These are phyloP conservation scores for Funneliformis caledonium DNA, from an alignment of 371 early-diverging fungal genomes.

Conservation along the genomic window DNA sequence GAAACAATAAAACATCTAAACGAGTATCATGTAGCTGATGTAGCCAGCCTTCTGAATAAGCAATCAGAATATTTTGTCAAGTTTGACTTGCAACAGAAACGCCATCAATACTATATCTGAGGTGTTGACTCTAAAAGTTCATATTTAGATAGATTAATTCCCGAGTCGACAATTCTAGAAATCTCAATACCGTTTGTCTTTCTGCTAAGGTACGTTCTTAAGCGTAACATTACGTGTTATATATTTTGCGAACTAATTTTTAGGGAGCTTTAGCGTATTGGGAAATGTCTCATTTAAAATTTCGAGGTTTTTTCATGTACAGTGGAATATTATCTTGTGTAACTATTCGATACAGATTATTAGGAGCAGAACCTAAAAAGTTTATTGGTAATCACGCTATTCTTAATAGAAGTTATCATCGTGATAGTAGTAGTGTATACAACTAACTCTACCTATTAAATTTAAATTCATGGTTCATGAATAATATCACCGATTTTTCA, in stretches of 20 bases:
- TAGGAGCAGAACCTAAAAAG: not conserved
- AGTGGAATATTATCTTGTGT: not conserved
- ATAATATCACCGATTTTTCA: too few species aligned
- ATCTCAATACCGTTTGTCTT: not conserved
- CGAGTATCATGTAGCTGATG: not conserved
- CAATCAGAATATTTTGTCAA: not conserved
- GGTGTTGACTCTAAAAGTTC: not conserved
- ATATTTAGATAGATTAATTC: not conserved
- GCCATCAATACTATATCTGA: not conserved
- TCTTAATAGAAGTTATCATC: not conserved
- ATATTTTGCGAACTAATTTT: not conserved
- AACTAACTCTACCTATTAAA: too few species aligned
- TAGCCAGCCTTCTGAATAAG: not conserved
- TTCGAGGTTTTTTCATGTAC: not conserved
- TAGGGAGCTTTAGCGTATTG: conserved; percentile 5
- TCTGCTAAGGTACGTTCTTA: not conserved
- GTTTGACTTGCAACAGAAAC: not conserved
- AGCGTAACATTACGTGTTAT: not conserved
- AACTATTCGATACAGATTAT: not conserved
- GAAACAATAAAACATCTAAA: not conserved
- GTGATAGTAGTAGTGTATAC: too few species aligned
- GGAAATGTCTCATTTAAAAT: not conserved
- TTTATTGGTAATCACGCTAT: not conserved
- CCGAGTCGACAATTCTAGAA: not conserved
- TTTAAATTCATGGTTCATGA: too few species aligned